These are phyloP conservation scores for Globisporangium rhizosaccharum DNA, from an alignment of 352 stramenopile species.

Conservation along the genomic window DNA sequence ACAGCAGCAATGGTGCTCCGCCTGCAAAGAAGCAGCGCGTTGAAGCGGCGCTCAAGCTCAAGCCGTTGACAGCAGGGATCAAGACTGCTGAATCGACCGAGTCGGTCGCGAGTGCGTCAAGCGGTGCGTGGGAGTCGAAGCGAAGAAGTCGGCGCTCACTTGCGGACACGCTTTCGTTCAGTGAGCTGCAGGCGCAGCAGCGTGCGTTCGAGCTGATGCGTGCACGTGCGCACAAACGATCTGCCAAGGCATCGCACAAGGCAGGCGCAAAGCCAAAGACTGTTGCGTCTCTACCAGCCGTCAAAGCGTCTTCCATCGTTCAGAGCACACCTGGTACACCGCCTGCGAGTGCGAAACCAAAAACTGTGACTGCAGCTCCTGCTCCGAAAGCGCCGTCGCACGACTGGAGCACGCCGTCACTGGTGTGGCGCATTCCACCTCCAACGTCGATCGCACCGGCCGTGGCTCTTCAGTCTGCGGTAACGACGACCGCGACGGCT, in stretches of 20 bases:
- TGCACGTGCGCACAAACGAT: constrained; percentile 3
- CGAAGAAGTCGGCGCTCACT: constrained; percentile 19
- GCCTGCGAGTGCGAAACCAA: background rate
- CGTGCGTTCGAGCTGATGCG: constrained; percentile 30
- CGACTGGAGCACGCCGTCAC: background rate
- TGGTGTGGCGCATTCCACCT: background rate
- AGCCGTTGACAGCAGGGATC: background rate
- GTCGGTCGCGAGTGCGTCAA: too few relatives aligned
- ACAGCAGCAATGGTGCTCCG: background rate
- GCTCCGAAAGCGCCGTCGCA: background rate
- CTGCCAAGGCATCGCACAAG: constrained; percentile 15
- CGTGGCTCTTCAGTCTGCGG: background rate
- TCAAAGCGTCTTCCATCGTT: too few relatives aligned
- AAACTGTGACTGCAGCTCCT: background rate
- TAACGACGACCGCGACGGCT: background rate
- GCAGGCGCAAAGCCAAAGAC: background rate
- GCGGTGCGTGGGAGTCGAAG: background rate
- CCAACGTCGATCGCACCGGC: background rate
- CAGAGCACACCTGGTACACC: background rate
- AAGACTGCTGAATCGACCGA: background rate
- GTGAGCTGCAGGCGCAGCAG: constrained; percentile 63
- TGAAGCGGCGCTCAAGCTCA: background rate
- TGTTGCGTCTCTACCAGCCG: background rate
- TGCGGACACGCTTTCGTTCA: constrained; percentile 43
- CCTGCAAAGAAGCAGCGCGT: constrained; percentile 11